Base-by-base conservation (phyloP, 805 yeast species). In the Saccharomycopsis capsularis region DNA sequence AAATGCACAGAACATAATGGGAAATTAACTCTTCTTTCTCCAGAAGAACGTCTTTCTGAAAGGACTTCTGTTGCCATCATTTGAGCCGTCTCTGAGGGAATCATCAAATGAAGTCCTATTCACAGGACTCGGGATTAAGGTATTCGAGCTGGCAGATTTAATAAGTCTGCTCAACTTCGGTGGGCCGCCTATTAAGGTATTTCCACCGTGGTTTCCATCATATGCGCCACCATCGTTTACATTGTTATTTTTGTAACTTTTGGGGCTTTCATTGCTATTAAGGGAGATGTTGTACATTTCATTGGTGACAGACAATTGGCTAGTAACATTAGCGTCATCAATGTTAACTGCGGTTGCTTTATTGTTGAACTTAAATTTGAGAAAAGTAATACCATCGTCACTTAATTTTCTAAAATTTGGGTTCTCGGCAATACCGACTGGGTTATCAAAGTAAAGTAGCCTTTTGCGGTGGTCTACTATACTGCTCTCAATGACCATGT, bases 121-220 rank as follows among this genome's bases (percentile, higher is more conserved):
- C n/a, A 35, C 22, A 9, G 39, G 6, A 24, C 29, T 34, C 15
- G 40, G 23, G 46, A 42, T 19, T 24, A 52, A 45, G 4, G 63
- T 58, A 30, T 54, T 59, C n/a, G 59, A 44, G 40, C 66, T 62
- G 4, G 66, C 60, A 0, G 66, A 62, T 35, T 56, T 54, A 18
- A 63, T 62, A 48, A 63, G 46, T 41, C 43, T 52, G 2, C 58
- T 36, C 0, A 63, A 36, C 43, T 56, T 23, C 58, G 63, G 41
- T 32, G 47, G 22, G 15, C 42, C 42, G 25, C 38, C 23, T 4
- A 5, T 21, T 3, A n/a, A 3, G 25, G 19, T 11, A 35, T 18
- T 32, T 3, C 16, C 35, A 34, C 19, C 38, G 18, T 11, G 19
- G 19, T 32, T 27, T 23, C 29, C 18, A 15, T 3, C 11, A 6